These are phyloP conservation scores for Fusarium chuoi DNA, from an alignment of 2,329 filamentous ascomycete genomes.

Conservation along the genomic window DNA sequence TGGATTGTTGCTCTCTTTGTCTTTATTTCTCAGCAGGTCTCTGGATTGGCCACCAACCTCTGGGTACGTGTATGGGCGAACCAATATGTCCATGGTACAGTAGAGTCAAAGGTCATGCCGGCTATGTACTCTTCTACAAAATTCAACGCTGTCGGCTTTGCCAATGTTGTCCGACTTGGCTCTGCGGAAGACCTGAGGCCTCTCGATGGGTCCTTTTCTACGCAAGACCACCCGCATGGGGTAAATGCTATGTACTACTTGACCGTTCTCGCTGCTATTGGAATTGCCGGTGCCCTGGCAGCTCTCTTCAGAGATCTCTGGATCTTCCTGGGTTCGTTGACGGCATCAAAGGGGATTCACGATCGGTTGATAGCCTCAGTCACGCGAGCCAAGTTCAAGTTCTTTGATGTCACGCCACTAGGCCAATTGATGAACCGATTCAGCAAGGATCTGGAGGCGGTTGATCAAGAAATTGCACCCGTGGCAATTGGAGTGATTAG, in stretches of 20 bases:
- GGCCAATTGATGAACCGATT: constrained; percentile 99
- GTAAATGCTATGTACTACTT: constrained; percentile 90
- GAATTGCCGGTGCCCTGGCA: constrained; percentile 79
- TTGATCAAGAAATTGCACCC: constrained; percentile 95
- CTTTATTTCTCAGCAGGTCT: constrained; percentile 85
- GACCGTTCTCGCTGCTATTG: constrained; percentile 82
- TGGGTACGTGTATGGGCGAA: constrained; percentile 98
- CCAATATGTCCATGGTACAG: constrained; percentile 69
- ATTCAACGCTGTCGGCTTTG: constrained; percentile 47
- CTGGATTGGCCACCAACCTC: constrained; percentile 86
- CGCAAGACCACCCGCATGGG: constrained; percentile 47
- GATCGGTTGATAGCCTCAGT: constrained; percentile 80
- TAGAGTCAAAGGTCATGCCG: constrained; percentile 32
- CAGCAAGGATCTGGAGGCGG: constrained; percentile 93
- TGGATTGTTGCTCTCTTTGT: constrained; percentile 81
- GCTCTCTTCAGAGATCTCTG: constrained; percentile 86
- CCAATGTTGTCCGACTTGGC: constrained; percentile 53
- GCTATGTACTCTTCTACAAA: constrained; percentile 41
- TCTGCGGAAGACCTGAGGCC: constrained; percentile 36
- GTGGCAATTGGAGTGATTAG: constrained; percentile 81
- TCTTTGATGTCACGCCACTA: constrained; percentile 95
- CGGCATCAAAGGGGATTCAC: constrained; percentile 87
- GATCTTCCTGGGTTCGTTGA: constrained; percentile 91
- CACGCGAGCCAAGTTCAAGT: constrained; percentile 92
- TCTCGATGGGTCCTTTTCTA: constrained; percentile 3